Evolutionary conservation across 2,329 filamentous ascomycete species (phyloP).

Genomic region (Aureobasidium sp.): DNA sequence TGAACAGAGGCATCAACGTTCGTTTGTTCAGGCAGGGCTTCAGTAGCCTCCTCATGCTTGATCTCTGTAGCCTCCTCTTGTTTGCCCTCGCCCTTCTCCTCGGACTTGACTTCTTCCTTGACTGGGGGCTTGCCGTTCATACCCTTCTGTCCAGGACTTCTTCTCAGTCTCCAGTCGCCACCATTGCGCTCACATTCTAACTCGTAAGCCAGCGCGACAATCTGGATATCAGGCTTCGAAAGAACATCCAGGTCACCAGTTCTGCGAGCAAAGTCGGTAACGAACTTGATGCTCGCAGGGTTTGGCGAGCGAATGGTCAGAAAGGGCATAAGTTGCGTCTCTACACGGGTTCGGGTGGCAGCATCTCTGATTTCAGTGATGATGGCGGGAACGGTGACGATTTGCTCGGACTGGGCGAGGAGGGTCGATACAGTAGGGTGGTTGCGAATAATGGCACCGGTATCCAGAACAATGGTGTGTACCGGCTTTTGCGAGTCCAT

Average conservation of each 20-base stretch:
- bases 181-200: conserved; percentile 85
- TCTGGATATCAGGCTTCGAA: conserved; percentile 80
- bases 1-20: neutral
- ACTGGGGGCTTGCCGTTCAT: conserved; percentile 62
- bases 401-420: conserved; percentile 63
- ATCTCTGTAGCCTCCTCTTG: conserved; percentile 1
- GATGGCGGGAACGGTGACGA: conserved; percentile 80
- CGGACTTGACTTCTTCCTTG: conserved; percentile 23
- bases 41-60: neutral
- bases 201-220: conserved; percentile 87
- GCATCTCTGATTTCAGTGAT: conserved; percentile 82
- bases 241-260: conserved; percentile 86
- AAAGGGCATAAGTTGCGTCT: conserved; percentile 81
- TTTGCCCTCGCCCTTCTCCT: neutral
- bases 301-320: conserved; percentile 67
- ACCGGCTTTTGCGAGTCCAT: conserved; percentile 55
- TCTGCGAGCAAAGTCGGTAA: conserved; percentile 76
- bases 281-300: conserved; percentile 68
- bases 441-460: conserved; percentile 90
- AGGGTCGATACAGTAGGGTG: conserved; percentile 78
- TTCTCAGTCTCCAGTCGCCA: conserved; percentile 80
- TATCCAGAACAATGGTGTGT: conserved; percentile 79
- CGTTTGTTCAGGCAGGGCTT: neutral
- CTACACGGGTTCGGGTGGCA: conserved; percentile 69
- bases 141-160: conserved; percentile 68